Conservation (phyloP, 1,284 basidiomycete species). For the Rhodotorula sp. region DNA sequence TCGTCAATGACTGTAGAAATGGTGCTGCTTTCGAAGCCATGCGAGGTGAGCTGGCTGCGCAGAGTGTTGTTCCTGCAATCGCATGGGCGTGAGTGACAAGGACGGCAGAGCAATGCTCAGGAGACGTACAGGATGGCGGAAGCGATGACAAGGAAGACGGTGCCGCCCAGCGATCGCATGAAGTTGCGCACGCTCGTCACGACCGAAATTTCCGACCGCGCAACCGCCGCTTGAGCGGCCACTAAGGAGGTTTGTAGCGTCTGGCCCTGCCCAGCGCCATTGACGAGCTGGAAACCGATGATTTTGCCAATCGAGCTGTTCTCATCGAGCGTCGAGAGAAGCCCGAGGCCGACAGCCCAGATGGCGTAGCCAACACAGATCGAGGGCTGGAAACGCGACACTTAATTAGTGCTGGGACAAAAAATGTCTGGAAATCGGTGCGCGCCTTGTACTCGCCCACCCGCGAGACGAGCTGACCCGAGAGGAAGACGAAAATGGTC, state of each 20-base stretch:
- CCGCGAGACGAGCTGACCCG: conserved; percentile 55
- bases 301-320: conserved; percentile 59
- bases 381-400: conserved; percentile 50
- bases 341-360: conserved; percentile 70
- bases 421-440: not conserved
- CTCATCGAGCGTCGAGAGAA: conserved; percentile 63
- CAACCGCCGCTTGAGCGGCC: conserved; percentile 68
- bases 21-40: conserved; percentile 50
- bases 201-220: conserved; percentile 67
- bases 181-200: conserved; percentile 71
- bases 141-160: conserved; percentile 63
- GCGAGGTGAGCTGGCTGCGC: conserved; percentile 51
- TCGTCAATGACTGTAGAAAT: conserved; percentile 53
- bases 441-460: conserved; percentile 31
- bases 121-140: conserved; percentile 53
- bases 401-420: conserved; percentile 55
- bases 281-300: conserved; percentile 68
- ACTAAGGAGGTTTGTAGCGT: conserved; percentile 58
- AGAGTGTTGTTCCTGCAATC: conserved; percentile 60
- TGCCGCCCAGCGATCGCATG: conserved; percentile 65
- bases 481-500: conserved; percentile 42
- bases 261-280: conserved; percentile 68
- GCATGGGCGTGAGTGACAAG: too few relatives aligned
- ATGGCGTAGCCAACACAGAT: conserved; percentile 66
- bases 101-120: not conserved